Percentiles rank a stretch among this genome's conserved stretches.
These are phyloP conservation scores for Kwoniella dendrophila DNA, from an alignment of 768 basidiomycete genomes.

Conservation along the genomic window DNA sequence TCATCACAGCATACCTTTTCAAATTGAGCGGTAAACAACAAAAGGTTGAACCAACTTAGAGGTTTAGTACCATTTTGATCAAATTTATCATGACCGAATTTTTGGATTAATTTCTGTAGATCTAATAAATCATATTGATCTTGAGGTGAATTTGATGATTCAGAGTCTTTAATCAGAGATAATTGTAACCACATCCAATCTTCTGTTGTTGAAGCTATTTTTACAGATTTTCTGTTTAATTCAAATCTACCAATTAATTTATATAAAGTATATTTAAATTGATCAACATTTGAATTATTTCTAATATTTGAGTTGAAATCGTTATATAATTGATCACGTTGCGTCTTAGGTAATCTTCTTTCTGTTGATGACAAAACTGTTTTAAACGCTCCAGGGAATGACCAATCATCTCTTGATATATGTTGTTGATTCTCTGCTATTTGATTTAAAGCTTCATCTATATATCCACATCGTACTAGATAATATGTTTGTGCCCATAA, in stretches of 20 bases:
- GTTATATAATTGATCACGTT: conserved; percentile 67
- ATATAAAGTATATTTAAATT: conserved; percentile 94
- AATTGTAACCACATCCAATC: conserved; percentile 99
- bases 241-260: conserved; percentile 94
- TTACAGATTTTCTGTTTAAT: conserved; percentile 73
- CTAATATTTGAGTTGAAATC: conserved; percentile 73
- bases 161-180: conserved; percentile 80
- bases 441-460: conserved; percentile 76
- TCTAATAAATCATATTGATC: conserved; percentile 62
- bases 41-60: conserved; percentile 61
- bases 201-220: conserved; percentile 88
- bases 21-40: conserved; percentile 91
- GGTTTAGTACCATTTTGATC: conserved; percentile 65
- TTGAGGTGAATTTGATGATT: conserved; percentile 63
- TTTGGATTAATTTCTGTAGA: conserved; percentile 52
- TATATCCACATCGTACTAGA: conserved; percentile 82
- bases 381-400: conserved; percentile 78
- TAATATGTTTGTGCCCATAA: conserved; percentile 95
- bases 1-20: conserved; percentile 68
- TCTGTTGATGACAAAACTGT: conserved; percentile 81
- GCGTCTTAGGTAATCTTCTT: conserved; percentile 59
- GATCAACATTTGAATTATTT: conserved; percentile 77
- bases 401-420: conserved; percentile 69
- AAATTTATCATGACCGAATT: conserved; percentile 57
- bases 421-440: conserved; percentile 70